Conservation (phyloP, 345 rosid genomes). For the Stellera chamaejasme region DNA sequence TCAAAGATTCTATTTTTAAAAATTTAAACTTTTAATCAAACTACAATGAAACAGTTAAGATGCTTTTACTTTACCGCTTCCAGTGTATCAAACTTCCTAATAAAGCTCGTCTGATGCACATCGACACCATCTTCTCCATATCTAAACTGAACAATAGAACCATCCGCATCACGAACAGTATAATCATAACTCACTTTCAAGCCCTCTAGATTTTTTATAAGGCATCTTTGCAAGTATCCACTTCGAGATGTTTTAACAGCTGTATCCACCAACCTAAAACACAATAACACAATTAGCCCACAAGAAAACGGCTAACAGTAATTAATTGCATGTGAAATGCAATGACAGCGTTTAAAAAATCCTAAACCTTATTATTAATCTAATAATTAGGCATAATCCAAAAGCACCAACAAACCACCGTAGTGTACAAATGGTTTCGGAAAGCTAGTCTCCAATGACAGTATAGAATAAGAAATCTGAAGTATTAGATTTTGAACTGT, state of each 20-base stretch:
- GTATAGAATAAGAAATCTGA: too few relatives aligned
- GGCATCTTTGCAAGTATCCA: slow-evolving; percentile 98
- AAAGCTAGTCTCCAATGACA: too few relatives aligned
- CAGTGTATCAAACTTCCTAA: slow-evolving; percentile 62
- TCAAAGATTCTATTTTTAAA: background rate
- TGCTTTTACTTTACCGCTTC: slow-evolving; percentile 65
- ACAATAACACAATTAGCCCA: slow-evolving; percentile 15
- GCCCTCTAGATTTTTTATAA: slow-evolving; percentile 92
- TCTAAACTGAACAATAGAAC: slow-evolving; percentile 81
- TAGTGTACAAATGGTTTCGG: too few relatives aligned
- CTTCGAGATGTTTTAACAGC: slow-evolving; percentile 99
- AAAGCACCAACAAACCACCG: too few relatives aligned
- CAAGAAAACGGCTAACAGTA: background rate
- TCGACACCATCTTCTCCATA: slow-evolving; percentile 99
- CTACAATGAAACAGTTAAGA: slow-evolving; percentile 9
- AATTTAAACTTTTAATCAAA: slow-evolving; percentile 8
- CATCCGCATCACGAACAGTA: slow-evolving; percentile 95
- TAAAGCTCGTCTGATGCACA: slow-evolving; percentile 81
- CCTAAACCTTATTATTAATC: background rate
- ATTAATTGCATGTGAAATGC: background rate
- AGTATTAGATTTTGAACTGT: too few relatives aligned
- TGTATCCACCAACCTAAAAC: slow-evolving; percentile 84
- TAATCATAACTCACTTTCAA: slow-evolving; percentile 83
- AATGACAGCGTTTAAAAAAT: slow-evolving; percentile 2
- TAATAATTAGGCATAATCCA: too few relatives aligned